Conservation (phyloP, 129 eudicot species). For the Mikania micrantha region DNA sequence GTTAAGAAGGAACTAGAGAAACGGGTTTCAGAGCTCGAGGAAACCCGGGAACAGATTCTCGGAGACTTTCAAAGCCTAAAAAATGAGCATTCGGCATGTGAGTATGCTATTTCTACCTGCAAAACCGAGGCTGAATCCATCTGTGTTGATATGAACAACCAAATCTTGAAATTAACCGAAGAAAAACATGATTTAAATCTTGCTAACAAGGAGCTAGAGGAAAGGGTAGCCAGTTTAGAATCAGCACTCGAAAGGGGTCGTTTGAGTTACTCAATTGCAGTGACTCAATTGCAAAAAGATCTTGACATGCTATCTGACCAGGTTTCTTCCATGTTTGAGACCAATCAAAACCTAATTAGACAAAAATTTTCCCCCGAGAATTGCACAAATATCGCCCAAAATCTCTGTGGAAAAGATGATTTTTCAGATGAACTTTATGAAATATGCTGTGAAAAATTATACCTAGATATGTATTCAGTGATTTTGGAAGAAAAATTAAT, state of each 20-base stretch:
- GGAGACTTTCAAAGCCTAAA: constrained; percentile 8
- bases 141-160: not conserved
- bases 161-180: not conserved
- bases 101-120: constrained; percentile 7
- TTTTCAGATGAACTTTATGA: constrained; percentile 50
- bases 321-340: constrained; percentile 79
- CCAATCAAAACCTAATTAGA: constrained; percentile 72
- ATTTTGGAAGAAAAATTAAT: constrained; percentile 41
- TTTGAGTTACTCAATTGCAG: constrained; percentile 81
- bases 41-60: constrained; percentile 9
- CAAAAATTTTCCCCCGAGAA: constrained; percentile 47
- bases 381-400: constrained; percentile 16
- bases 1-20: constrained; percentile 68
- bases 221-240: constrained; percentile 61
- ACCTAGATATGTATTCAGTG: constrained; percentile 59
- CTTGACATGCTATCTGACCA: constrained; percentile 83
- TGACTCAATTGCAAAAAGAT: constrained; percentile 73
- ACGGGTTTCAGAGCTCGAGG: constrained; percentile 32
- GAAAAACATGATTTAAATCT: constrained; percentile 32
- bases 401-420: constrained; percentile 25
- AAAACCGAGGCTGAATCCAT: constrained; percentile 15
- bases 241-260: constrained; percentile 77
- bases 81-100: constrained; percentile 22
- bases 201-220: constrained; percentile 66
- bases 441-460: constrained; percentile 36